Conservation (phyloP, 345 rosid genomes). For the Acer saccharum region DNA sequence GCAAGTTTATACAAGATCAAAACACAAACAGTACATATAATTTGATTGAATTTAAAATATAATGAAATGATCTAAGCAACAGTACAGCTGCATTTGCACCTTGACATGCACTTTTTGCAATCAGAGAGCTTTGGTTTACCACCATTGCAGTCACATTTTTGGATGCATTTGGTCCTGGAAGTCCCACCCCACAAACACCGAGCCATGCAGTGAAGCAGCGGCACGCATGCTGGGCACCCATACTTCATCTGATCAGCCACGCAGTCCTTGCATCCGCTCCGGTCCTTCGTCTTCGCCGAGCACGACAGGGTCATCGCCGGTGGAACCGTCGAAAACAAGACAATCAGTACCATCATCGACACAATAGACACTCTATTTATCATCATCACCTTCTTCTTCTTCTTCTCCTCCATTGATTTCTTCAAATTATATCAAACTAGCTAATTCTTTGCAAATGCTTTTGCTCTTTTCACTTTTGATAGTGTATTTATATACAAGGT, state of each 20-base stretch:
- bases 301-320: constrained; percentile 23
- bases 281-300: neutral
- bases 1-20: too few relatives aligned
- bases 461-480: neutral
- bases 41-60: too few relatives aligned
- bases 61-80: too few relatives aligned
- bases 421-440: too few relatives aligned
- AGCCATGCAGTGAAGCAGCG: constrained; percentile 72
- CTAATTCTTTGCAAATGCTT: neutral
- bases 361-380: constrained; percentile 6
- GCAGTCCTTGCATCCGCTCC: constrained; percentile 53
- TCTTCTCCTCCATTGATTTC: constrained; percentile 1
- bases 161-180: constrained; percentile 39
- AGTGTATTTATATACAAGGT: neutral
- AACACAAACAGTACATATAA: too few relatives aligned
- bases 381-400: neutral
- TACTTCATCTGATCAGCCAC: constrained; percentile 51
- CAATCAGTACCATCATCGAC: constrained; percentile 15
- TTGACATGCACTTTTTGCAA: constrained; percentile 69
- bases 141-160: constrained; percentile 51
- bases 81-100: constrained; percentile 69
- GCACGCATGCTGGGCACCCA: constrained; percentile 57
- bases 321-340: constrained; percentile 18
- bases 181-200: constrained; percentile 77
- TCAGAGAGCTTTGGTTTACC: constrained; percentile 50